phyloP scores from a whole-genome alignment of 768 basidiomycete genomes.

The Mrakia hoshinonis region DNA sequence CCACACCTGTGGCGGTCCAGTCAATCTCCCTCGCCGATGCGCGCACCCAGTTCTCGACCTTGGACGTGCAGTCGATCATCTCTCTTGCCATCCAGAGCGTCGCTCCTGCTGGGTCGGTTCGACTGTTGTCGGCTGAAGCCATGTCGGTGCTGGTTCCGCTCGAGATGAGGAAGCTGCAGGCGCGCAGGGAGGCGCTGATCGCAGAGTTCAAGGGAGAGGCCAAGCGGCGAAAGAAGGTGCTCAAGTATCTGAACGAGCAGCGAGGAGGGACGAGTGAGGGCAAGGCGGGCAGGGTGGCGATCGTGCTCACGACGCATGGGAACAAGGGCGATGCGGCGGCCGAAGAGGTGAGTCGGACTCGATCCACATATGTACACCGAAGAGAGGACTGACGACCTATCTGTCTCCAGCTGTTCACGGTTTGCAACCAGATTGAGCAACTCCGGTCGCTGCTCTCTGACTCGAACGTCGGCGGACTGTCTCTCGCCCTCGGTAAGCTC shows the following conservation, averaged over 20 bases:
- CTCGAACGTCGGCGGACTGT: slow-evolving; percentile 6
- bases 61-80: not conserved
- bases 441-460: not conserved
- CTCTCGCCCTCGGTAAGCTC: slow-evolving; percentile 7
- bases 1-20: not conserved
- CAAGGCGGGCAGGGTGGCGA: slow-evolving; percentile 2
- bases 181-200: not conserved
- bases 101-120: not conserved
- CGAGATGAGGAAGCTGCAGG: slow-evolving; percentile 8
- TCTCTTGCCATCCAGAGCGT: not conserved
- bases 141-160: slow-evolving; percentile 7
- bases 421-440: not conserved
- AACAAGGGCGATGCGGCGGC: not conserved
- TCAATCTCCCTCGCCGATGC: not conserved
- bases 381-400: not conserved
- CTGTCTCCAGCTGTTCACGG: slow-evolving; percentile 5
- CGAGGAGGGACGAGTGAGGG: slow-evolving; percentile 9
- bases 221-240: not conserved
- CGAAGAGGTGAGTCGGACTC: not conserved
- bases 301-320: not conserved
- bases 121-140: not conserved
- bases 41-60: not conserved
- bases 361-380: no score
- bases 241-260: slow-evolving; percentile 3
- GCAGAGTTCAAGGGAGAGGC: not conserved